Evolutionary conservation across 2,329 filamentous ascomycete genomes (phyloP).

Genomic region (Calonectria pseudoturangicola): DNA sequence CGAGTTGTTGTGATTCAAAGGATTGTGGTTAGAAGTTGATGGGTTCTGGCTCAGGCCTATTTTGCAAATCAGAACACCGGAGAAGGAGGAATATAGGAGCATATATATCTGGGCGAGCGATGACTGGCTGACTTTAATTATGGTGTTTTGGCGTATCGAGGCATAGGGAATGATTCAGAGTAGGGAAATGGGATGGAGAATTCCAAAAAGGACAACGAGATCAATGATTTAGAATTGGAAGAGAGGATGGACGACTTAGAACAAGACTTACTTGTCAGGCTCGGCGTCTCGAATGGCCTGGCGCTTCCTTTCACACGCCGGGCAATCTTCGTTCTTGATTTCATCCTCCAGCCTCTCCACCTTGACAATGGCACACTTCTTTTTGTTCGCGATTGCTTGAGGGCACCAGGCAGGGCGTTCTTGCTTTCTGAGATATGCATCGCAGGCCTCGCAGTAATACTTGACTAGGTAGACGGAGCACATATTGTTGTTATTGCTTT

Average conservation of each 20-base stretch:
- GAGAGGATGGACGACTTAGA: background rate
- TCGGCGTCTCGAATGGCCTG: conserved; percentile 5
- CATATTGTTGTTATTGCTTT: background rate
- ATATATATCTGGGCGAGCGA: background rate
- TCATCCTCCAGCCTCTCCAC: background rate
- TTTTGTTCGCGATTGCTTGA: background rate
- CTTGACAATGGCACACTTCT: background rate
- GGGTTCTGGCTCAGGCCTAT: conserved; percentile 8
- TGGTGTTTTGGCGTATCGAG: too few relatives aligned
- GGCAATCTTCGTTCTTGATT: background rate
- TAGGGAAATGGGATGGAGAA: background rate
- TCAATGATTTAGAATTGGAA: background rate
- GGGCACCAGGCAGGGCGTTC: conserved; percentile 1
- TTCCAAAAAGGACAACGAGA: too few relatives aligned
- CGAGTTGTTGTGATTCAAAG: background rate
- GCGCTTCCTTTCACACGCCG: background rate
- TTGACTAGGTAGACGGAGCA: conserved; percentile 3
- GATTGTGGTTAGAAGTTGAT: background rate
- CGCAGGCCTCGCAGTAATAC: conserved; percentile 10
- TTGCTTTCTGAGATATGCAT: background rate
- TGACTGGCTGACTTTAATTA: too few relatives aligned
- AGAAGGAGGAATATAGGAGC: background rate
- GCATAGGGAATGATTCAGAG: background rate
- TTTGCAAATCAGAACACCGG: background rate
- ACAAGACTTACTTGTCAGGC: conserved; percentile 1